Evolutionary conservation across 306 rosid genomes (phyloP), one percentile per base, ranked within the genome.

Genomic region (Cucumis cinereus): DNA sequence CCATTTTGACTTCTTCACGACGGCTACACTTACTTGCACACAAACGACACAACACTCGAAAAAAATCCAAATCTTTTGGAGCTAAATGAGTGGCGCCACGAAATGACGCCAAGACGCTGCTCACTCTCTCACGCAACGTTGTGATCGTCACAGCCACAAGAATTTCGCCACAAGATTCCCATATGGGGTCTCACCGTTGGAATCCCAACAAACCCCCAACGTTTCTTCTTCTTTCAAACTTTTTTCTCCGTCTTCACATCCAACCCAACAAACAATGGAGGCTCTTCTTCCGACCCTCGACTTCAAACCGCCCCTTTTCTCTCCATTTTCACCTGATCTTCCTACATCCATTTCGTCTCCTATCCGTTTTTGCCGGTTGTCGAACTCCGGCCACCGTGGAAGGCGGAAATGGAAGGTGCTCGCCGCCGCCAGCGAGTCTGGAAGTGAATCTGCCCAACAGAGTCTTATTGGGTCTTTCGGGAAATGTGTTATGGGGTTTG

Each of bases 401-500:
- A 52, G 77, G 72, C 75, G 55, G 49, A 83, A 72, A 57, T 62
- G 83, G 85, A 85, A 82, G n/a, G 75, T 75, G 17, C 61, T 80
- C 17, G 47, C 76, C 35, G 56, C 77, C 19, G 49, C 47, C 41
- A 23, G 68, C 4, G 70, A 70, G 66, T 26, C 81, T 10, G 81
- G 69, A 57, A 45, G 69, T 16, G 16, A 77, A 67, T 49, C 70
- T 23, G 17, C 57, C 23, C 16, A 78, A 7, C 66, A 41, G 11
- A 81, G 73, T 9, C 73, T 86, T 72, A 7, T 88, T 50, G 62
- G 79, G 63, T 82, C 89, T 17, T 76, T 77, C 7, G 84, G 83
- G 0, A 91, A 82, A 82, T 84, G 83, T 10, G 77, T 86, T 55
- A 40, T 87, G 28, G 88, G 90, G 28, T 83, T 90, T 45, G 92